phyloP scores from a whole-genome alignment of 2,329 filamentous ascomycete species.

The Epichloe typhina region DNA sequence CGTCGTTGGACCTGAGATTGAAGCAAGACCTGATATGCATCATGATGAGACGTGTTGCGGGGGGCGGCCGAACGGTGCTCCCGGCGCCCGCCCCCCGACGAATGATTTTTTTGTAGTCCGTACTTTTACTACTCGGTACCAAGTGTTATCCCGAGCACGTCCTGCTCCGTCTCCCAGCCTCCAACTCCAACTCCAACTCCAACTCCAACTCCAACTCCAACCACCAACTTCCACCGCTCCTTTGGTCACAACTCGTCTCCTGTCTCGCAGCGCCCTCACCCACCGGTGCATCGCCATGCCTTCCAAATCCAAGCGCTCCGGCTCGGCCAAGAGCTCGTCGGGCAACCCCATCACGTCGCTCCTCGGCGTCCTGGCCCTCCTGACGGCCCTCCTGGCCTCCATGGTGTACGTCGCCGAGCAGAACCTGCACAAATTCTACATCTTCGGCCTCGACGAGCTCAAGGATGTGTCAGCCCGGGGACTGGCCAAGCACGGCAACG shows the following conservation, averaged over 20 bases:
- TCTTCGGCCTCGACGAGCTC: conserved; percentile 58
- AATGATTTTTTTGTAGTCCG: no score
- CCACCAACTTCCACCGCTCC: no score
- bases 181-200: no score
- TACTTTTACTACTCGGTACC: no score
- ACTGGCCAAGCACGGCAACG: conserved; percentile 57
- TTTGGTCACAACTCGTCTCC: neutral
- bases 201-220: no score
- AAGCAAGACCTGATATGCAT: no score
- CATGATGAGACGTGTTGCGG: no score
- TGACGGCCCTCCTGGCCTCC: conserved; percentile 41
- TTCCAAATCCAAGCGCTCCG: conserved; percentile 8
- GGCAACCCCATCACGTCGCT: conserved; percentile 14
- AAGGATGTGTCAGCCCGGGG: conserved; percentile 54
- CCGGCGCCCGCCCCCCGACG: no score
- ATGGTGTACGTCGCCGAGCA: conserved; percentile 43
- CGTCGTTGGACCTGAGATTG: no score
- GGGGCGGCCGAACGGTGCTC: no score
- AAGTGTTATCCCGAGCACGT: no score
- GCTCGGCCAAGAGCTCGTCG: conserved; percentile 6
- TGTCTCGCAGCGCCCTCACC: neutral
- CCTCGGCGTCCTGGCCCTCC: conserved; percentile 36
- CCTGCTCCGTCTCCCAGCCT: no score
- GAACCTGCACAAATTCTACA: conserved; percentile 54
- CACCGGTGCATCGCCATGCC: conserved; percentile 1